Conservation (phyloP, 768 basidiomycete species). For the Hygrocybe punicea region DNA sequence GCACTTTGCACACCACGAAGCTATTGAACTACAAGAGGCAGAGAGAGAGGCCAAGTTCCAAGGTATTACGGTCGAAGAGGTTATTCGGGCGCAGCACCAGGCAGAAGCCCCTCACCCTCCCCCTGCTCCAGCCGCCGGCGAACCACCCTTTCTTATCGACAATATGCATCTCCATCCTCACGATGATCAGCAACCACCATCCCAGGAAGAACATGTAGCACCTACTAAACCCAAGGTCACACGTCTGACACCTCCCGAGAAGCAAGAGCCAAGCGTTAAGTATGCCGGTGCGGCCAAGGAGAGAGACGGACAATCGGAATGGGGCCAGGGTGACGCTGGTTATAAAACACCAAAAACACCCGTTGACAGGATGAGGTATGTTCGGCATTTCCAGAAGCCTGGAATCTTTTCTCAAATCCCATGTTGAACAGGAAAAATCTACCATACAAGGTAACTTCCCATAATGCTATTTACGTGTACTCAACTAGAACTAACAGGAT, state of each 20-base stretch:
- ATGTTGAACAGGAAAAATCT: conserved; percentile 57
- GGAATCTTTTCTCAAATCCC: conserved; percentile 2
- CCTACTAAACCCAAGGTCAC: conserved; percentile 50
- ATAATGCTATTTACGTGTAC: conserved; percentile 4
- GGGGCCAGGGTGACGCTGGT: conserved; percentile 68
- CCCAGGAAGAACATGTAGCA: conserved; percentile 7
- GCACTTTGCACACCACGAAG: conserved; percentile 86
- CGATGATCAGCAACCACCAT: conserved; percentile 15
- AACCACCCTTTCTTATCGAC: conserved; percentile 25
- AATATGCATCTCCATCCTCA: conserved; percentile 9
- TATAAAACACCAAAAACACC: conserved; percentile 71
- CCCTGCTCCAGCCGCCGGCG: conserved; percentile 16
- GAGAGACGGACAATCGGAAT: conserved; percentile 55
- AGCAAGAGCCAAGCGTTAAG: conserved; percentile 62
- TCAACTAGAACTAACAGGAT: conserved; percentile 39
- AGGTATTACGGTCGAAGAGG: conserved; percentile 76
- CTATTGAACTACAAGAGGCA: conserved; percentile 80
- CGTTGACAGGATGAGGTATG: conserved; percentile 71
- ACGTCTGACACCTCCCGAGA: conserved; percentile 60
- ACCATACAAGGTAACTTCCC: conserved; percentile 74
- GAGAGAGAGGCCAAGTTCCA: conserved; percentile 81
- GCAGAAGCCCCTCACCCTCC: conserved; percentile 27
- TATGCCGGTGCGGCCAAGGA: conserved; percentile 56
- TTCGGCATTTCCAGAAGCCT: conserved; percentile 3
- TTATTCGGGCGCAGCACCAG: conserved; percentile 45